These are phyloP conservation scores for Yamagishiella unicocca DNA, from an alignment of 139 green algal genomes.

Conservation along the genomic window DNA sequence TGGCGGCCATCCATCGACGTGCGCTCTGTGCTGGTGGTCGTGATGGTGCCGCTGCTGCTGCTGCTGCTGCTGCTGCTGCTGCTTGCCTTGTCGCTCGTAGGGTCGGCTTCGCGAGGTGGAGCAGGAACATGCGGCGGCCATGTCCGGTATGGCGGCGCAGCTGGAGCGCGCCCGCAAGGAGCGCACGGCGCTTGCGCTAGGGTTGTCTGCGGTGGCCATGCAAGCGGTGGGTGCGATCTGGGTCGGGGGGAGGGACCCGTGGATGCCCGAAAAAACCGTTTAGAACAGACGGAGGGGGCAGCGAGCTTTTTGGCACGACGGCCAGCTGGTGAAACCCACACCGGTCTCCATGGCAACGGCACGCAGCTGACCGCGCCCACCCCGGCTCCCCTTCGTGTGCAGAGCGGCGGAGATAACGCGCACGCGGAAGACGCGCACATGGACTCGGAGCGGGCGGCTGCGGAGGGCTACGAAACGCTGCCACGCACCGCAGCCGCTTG, in stretches of 20 bases:
- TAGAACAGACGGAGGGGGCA: too few relatives aligned
- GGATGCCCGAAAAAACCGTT: too few relatives aligned
- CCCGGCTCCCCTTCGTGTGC: too few relatives aligned
- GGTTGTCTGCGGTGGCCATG: conserved; percentile 39
- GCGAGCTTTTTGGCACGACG: too few relatives aligned
- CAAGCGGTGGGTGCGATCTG: conserved; percentile 35
- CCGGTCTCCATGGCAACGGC: too few relatives aligned
- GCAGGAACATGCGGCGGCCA: conserved; percentile 6
- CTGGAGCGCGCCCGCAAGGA: conserved; percentile 41
- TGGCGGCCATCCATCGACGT: too few relatives aligned
- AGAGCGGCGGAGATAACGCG: conserved; percentile 41
- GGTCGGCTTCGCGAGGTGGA: conserved; percentile 39
- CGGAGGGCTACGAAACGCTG: conserved; percentile 44
- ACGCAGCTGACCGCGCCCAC: too few relatives aligned
- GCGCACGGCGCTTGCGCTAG: conserved; percentile 42
- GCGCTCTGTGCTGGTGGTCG: too few relatives aligned
- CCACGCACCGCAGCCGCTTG: conserved; percentile 44
- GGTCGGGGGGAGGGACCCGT: background rate
- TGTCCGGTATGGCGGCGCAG: conserved; percentile 15
- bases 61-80: too few relatives aligned
- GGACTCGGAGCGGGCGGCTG: conserved; percentile 40
- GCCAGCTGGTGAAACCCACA: too few relatives aligned
- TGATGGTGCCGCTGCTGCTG: too few relatives aligned
- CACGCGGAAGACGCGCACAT: conserved; percentile 34
- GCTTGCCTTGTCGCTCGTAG: too few relatives aligned